Base-by-base conservation (phyloP, 108 stramenopile genomes). In the Nitzschia palea region DNA sequence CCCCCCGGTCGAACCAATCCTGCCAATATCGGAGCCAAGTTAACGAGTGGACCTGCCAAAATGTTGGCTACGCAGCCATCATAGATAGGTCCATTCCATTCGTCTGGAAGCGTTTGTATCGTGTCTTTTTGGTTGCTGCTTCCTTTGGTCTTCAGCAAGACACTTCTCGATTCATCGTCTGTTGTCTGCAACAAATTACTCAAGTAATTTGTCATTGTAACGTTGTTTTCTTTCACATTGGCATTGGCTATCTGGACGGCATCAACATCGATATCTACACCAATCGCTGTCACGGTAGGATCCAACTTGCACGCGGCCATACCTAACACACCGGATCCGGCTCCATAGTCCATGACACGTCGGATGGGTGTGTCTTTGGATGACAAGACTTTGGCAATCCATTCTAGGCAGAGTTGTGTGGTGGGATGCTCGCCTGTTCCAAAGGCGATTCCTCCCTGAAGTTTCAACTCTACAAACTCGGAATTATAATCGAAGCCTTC, bases 341-440 rank as follows among this genome's bases (percentile, higher is more conserved):
- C 60, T 18, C 91, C 91, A 67, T 92, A 92, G 48, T 92, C 91
- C 65, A 92, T 70, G 43, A 90, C 53, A 43, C 57, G 27, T 43
- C 68, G 26, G 15, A 50, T 22, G 26, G 17, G 9, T 33, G n/a
- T 48, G 9, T 74, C 52, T 29, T 45, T 54, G 30, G 43, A 17
- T 1, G 44, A 12, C 36, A 67, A 32, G 14, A 67, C 58, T 8
- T 81, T 65, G 27, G 57, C 55, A 37, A 91, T 65, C 80, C 85
- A 92, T 66, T 80, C 76, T 48, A 92, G 58, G 66, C 91, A 92
- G 25, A 92, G 43, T 52, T 84, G 81, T 17, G 91, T 93, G 9
- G 91, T 93, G 34, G 88, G 86, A 71, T 93, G 91, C 52, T 93
- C 91, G n/a, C 91, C 91, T 0, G 91, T 88, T 44, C 91, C 91